These are phyloP conservation scores for Metschnikowia shivogae DNA, from an alignment of 805 yeast genomes.

Conservation along the genomic window DNA sequence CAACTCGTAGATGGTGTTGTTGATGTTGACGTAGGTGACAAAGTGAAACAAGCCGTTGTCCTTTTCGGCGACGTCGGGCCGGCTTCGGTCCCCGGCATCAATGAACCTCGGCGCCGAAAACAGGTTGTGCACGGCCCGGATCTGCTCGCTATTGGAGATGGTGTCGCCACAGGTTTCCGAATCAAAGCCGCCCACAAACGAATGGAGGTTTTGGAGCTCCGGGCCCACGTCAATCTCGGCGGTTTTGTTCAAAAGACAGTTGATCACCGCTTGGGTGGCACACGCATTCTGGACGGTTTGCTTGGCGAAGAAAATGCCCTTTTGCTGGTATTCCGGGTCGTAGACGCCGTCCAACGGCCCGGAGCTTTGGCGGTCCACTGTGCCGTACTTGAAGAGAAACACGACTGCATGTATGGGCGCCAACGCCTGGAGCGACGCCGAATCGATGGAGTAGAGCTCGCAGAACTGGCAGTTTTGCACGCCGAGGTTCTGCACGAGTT, in stretches of 20 bases:
- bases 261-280: constrained; percentile 69
- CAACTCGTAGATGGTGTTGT: constrained; percentile 51
- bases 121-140: constrained; percentile 56
- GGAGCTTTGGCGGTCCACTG: constrained; percentile 31
- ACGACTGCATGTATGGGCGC: constrained; percentile 55
- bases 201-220: constrained; percentile 44
- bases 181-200: constrained; percentile 51
- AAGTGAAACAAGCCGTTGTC: constrained; percentile 58
- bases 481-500: constrained; percentile 52
- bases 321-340: constrained; percentile 29
- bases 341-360: constrained; percentile 38
- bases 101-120: constrained; percentile 54
- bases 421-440: constrained; percentile 31
- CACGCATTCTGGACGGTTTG: constrained; percentile 68
- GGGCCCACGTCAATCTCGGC: constrained; percentile 43
- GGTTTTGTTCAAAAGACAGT: constrained; percentile 46
- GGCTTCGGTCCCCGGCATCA: constrained; percentile 37
- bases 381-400: constrained; percentile 58
- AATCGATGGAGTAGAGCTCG: constrained; percentile 53
- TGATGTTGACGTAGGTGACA: constrained; percentile 46
- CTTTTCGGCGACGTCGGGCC: constrained; percentile 27
- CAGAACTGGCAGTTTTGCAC: constrained; percentile 53
- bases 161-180: constrained; percentile 58
- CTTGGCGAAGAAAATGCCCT: constrained; percentile 53
- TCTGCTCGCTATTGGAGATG: constrained; percentile 53